Evolutionary conservation across 2,329 filamentous ascomycete species (phyloP).

Genomic region (Amesomyces nigricolor): DNA sequence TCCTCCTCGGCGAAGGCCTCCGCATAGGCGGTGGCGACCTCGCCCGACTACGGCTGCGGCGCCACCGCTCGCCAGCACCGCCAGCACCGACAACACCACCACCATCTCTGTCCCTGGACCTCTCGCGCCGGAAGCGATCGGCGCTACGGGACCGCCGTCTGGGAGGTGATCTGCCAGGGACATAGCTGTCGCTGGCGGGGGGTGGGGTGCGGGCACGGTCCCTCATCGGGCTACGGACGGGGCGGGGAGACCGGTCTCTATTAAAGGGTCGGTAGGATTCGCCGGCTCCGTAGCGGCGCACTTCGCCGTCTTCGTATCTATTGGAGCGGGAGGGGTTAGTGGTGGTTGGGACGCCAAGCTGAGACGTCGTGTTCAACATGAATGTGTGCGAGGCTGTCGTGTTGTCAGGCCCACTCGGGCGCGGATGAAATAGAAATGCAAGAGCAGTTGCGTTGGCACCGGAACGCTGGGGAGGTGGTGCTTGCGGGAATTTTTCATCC

Average conservation of each 20-base stretch:
- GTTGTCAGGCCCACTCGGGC: background rate
- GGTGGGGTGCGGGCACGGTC: constrained; percentile 30
- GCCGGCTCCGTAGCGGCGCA: constrained; percentile 56
- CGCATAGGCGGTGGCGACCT: constrained; percentile 31
- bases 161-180: constrained; percentile 37
- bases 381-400: background rate
- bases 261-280: constrained; percentile 58
- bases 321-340: constrained; percentile 16
- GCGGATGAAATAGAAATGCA: background rate
- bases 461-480: background rate
- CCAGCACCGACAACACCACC: constrained; percentile 23
- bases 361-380: background rate
- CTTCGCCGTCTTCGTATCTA: constrained; percentile 58
- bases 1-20: constrained; percentile 31
- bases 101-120: constrained; percentile 31
- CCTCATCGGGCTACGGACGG: constrained; percentile 29
- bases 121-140: constrained; percentile 35
- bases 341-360: background rate
- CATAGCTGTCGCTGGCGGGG: constrained; percentile 36
- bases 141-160: constrained; percentile 38
- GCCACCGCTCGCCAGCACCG: constrained; percentile 33
- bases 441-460: background rate
- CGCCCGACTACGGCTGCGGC: constrained; percentile 36
- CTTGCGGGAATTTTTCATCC: background rate
- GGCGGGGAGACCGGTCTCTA: constrained; percentile 29